phyloP scores from a whole-genome alignment of 768 basidiomycete genomes.

The Calocybe cyanea region DNA sequence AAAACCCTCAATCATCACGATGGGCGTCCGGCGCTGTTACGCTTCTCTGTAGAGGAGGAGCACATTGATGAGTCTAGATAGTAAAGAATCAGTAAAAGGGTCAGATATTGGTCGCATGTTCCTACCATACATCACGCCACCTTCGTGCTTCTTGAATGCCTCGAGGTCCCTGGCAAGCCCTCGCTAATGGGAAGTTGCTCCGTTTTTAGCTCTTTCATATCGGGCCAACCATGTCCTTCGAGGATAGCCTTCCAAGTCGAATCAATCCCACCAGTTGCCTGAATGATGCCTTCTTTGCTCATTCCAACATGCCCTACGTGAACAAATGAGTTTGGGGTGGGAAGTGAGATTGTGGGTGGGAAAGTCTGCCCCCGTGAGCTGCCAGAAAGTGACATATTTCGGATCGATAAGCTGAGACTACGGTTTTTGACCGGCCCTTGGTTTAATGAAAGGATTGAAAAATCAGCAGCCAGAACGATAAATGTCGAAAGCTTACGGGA shows the following conservation, averaged over 20 bases:
- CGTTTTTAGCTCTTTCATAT: too few relatives aligned
- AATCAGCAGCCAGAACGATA: slow-evolving; percentile 4
- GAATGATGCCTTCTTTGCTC: slow-evolving; percentile 44
- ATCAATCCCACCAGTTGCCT: slow-evolving; percentile 51
- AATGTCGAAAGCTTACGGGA: slow-evolving; percentile 20
- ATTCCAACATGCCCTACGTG: slow-evolving; percentile 66
- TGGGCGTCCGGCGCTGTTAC: too few relatives aligned
- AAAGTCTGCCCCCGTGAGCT: slow-evolving; percentile 25
- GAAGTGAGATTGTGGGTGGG: slow-evolving; percentile 51
- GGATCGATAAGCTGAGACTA: slow-evolving; percentile 28
- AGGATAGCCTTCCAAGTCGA: slow-evolving; percentile 46
- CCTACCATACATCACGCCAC: not conserved
- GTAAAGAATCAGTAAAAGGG: too few relatives aligned
- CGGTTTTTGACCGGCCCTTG: slow-evolving; percentile 22
- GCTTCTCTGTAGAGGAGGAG: too few relatives aligned
- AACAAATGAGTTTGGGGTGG: slow-evolving; percentile 57
- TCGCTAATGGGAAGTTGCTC: too few relatives aligned
- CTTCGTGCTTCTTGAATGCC: slow-evolving; percentile 1
- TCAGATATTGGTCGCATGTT: too few relatives aligned
- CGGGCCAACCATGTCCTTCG: slow-evolving; percentile 21
- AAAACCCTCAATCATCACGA: too few relatives aligned
- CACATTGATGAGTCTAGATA: too few relatives aligned
- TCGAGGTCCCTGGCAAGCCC: not conserved
- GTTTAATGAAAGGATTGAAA: not conserved
- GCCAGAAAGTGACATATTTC: slow-evolving; percentile 32